phyloP scores from a whole-genome alignment of 179 eudicot species.

The Silene vulgaris region DNA sequence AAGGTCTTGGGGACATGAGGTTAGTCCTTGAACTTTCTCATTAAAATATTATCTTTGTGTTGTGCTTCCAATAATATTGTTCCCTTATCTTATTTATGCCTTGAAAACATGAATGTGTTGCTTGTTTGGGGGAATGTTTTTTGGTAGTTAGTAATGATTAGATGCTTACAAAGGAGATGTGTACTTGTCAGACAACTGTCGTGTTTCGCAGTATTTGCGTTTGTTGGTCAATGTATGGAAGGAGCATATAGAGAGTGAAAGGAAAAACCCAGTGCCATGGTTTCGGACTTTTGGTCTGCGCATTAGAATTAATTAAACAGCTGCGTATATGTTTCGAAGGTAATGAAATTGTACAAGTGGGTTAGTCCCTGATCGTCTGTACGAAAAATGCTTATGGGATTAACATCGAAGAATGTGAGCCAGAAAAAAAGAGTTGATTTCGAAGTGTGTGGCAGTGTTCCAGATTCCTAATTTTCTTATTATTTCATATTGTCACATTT shows the following conservation, averaged over 20 bases:
- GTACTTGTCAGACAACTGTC: neutral
- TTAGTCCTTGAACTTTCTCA: conserved; percentile 26
- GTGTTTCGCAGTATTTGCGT: neutral
- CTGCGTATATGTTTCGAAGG: neutral
- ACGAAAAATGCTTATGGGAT: neutral
- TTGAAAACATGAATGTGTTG: neutral
- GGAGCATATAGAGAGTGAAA: neutral
- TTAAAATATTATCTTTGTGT: too few species aligned
- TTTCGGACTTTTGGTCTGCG: neutral
- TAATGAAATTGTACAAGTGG: neutral
- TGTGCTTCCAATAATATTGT: too few species aligned
- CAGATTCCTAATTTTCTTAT: too few species aligned
- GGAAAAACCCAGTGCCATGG: neutral
- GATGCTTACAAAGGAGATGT: neutral
- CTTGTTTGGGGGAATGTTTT: neutral
- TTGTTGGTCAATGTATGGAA: conserved; percentile 6
- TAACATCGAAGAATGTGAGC: neutral
- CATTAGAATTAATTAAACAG: neutral
- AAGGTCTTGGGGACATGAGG: conserved; percentile 93
- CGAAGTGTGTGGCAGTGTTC: neutral
- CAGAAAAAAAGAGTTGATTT: neutral
- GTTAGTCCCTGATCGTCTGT: neutral
- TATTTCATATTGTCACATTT: neutral
- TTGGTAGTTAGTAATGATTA: neutral
- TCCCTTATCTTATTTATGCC: neutral